Base-by-base conservation (phyloP, 208 protist species). In the Tetramitus jugosus region DNA sequence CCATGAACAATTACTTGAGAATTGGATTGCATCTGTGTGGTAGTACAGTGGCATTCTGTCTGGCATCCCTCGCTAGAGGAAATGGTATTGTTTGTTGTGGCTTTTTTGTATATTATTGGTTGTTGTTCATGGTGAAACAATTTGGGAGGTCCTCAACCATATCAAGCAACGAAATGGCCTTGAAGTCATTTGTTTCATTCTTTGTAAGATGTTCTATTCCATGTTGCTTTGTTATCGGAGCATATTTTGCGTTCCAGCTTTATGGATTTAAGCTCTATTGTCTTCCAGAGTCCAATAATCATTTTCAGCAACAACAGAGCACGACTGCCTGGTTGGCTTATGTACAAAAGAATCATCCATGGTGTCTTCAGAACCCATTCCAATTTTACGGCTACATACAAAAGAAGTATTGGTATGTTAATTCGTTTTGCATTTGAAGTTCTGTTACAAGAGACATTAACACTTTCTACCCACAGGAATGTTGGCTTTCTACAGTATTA, bases 371-470 rank as follows among this genome's bases (percentile, higher is more conserved):
- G 7, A 45, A 0, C 3, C 26, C 23, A 23, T 43, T 43, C 23
- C 39, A 74, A 26, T 39, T 74, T 4, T 74, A 74, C 23, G 26
- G 29, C 17, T 74, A 53, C 20, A 42, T 74, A 35, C 67, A 74
- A 35, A 53, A 29, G 20, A 37, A 45, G 39, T 74, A 74, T 53
- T 74, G 67, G 67, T 39, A 74, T 39, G 67, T 74, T 37, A 56
- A 56, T 56, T 56, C 20, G 10, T 10, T 56, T 56, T 10, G n/a
- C n/a, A n/a, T n/a, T n/a, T n/a, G n/a, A n/a, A n/a, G n/a, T n/a
- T n/a, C n/a, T n/a, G n/a, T n/a, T n/a, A n/a, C n/a, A n/a, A n/a
- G n/a, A n/a, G n/a, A n/a, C n/a, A n/a, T n/a, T n/a, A n/a, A n/a
- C n/a, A n/a, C n/a, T n/a, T 20, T 56, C 20, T 56, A 26, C 10